Base-by-base conservation (phyloP, 441 rosid genomes). In the Croton laevigatus region DNA sequence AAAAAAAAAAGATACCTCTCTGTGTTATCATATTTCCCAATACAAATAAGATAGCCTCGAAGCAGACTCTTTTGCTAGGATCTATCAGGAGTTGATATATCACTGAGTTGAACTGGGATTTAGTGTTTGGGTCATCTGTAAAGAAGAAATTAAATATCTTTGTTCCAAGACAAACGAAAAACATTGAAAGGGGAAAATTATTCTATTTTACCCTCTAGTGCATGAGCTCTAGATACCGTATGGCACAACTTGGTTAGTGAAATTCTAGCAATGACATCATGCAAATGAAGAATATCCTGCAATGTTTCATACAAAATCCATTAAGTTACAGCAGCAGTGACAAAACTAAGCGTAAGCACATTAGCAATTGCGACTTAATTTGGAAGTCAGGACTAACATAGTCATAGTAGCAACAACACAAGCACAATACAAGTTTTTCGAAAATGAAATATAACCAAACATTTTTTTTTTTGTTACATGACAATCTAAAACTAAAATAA, bases 51-150 rank as follows among this genome's bases (percentile, higher is more conserved):
- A 94, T 89, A 37, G 98, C 98, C 85, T 96, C 99, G 76, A 91
- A 93, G 83, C 99, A 96, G 70, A 96, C 99, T 80, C 99, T 79
- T 87, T 96, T 98, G 78, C 98, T 96, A 64, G 99, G 99, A 79
- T 96, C 99, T 69, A 96, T 85, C 42, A 96, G 87, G 71, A 96
- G 97, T 84, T 93, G 99, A 81, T 93, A 93, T 71, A 96, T 94
- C 75, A 93, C 84, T 37, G 94, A 84, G 81, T 85, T 93, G 91
- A 93, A 96, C 83, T 90, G 97, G 72, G 98, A 89, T 81, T 87
- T 96, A 62, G 90, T 85, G 78, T 89, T 97, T 45, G 91, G 92
- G 86, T 98, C 88, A 81, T 90, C 99, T 93, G 89, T 70, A 57
- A 68, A 72, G 71, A 78, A 75, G 53, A 77, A 74, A 59, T 75